Conservation (phyloP, 257 asterid genomes). For the Nicotiana tomentosiformis region DNA sequence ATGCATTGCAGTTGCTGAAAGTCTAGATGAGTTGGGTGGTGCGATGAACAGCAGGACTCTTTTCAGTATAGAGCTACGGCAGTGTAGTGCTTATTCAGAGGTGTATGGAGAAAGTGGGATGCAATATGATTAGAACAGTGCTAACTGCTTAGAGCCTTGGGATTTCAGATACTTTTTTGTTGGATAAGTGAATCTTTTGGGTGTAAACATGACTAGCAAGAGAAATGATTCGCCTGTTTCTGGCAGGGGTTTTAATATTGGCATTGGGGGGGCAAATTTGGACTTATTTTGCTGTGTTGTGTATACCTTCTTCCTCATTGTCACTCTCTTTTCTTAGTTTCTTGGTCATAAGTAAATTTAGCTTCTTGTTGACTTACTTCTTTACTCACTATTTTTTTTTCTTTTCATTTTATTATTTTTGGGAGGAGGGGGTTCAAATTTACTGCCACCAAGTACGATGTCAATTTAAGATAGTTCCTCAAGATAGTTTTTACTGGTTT, state of each 20-base stretch:
- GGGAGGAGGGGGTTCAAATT: neutral
- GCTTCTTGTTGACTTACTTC: neutral
- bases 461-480: neutral
- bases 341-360: neutral
- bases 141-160: neutral
- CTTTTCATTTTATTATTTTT: neutral
- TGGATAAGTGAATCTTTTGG: neutral
- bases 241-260: neutral
- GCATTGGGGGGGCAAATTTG: neutral
- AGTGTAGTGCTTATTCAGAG: neutral
- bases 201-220: neutral
- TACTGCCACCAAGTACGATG: neutral
- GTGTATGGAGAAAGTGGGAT: neutral
- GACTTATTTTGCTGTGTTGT: neutral
- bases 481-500: neutral
- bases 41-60: neutral
- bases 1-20: neutral
- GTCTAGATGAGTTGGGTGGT: neutral
- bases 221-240: neutral
- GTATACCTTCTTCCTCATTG: neutral
- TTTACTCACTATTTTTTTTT: neutral
- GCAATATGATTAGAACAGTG: neutral
- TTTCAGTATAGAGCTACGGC: neutral
- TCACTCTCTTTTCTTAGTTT: neutral
- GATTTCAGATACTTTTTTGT: slow-evolving; percentile 1